Evolutionary conservation across 352 stramenopile genomes (phyloP), one percentile per base, ranked within the genome.

Genomic region (Phytophthora melonis): DNA sequence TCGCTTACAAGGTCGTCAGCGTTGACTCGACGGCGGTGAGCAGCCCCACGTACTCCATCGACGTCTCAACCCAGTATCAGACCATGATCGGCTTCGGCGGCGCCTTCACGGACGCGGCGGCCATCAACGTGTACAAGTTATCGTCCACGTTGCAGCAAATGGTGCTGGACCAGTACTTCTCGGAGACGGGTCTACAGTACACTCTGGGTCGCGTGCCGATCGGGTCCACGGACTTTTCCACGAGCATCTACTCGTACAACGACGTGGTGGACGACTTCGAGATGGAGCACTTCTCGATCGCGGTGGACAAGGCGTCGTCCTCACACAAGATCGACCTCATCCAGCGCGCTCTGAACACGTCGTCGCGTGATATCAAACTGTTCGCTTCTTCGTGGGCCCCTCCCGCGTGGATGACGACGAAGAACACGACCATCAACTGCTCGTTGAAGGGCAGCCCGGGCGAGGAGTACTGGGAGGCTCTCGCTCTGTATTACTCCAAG

Each of bases 401-500:
- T 13, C 93, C 92, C 0, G 75, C 76, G 3, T 98, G 91, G 91
- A 97, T 98, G 90, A 98, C 93, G 30, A 86, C 77, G 25, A 72
- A 87, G 49, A 92, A 92, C 63, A 70, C 60, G 19, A 89, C 79
- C 23, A 79, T 87, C 58, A 90, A 92, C 50, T 89, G 80, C 19
- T 63, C 70, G n/a, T 60, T 94, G 11, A 75, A 89, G 36, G 88
- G 89, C 5, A 68, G 84, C 43, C 74, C 84, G 0, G 81, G 86
- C 8, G 88, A 84, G 4, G 57, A 79, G 25, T 91, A 94, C 55
- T 90, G 90, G 82, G 74, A 90, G 66, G 89, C 91, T 1, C 68
- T 93, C 66, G 92, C 92, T 19, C 76, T 92, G n/a, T 98, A 97
- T 70, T 95, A 97, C 68, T 87, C 83, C 67, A 93, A 92, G 72